Conservation (phyloP, 75 land plant species). For the Selaginella tamariscina region DNA sequence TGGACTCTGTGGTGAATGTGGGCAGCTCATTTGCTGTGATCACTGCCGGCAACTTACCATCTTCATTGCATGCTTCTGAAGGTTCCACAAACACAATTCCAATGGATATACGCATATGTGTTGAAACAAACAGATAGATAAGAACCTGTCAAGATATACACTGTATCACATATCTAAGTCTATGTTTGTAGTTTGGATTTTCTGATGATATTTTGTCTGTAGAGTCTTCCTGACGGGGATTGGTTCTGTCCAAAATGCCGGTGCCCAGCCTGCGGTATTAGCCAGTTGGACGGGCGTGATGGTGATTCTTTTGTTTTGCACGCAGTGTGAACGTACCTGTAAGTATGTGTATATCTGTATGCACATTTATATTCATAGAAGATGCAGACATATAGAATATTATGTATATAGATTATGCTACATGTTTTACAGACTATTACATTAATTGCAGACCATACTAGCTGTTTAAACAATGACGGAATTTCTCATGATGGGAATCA, state of each 20-base stretch:
- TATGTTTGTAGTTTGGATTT: too few relatives aligned
- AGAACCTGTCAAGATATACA: too few relatives aligned
- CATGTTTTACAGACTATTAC: too few relatives aligned
- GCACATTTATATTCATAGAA: too few relatives aligned
- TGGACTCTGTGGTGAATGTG: slow-evolving; percentile 63
- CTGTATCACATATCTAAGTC: too few relatives aligned
- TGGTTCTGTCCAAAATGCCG: slow-evolving; percentile 75
- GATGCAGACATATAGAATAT: too few relatives aligned
- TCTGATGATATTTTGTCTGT: slow-evolving; percentile 14
- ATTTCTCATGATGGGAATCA: slow-evolving; percentile 24
- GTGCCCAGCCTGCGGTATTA: slow-evolving; percentile 43
- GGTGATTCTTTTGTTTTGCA: slow-evolving; percentile 36
- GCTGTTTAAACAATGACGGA: slow-evolving; percentile 31
- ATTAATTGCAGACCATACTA: slow-evolving; percentile 48
- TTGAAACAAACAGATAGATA: too few relatives aligned
- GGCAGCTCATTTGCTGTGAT: slow-evolving; percentile 68
- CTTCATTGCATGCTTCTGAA: slow-evolving; percentile 47
- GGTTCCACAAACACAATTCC: slow-evolving; percentile 33
- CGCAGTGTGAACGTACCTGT: slow-evolving; percentile 78
- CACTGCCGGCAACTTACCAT: slow-evolving; percentile 74
- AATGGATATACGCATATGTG: not conserved
- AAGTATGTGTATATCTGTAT: too few relatives aligned
- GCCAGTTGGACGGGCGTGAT: slow-evolving; percentile 21
- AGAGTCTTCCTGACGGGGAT: slow-evolving; percentile 68
- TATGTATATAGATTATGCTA: too few relatives aligned